phyloP scores from a whole-genome alignment of 1,284 basidiomycete species.

The Trametes hirsuta region DNA sequence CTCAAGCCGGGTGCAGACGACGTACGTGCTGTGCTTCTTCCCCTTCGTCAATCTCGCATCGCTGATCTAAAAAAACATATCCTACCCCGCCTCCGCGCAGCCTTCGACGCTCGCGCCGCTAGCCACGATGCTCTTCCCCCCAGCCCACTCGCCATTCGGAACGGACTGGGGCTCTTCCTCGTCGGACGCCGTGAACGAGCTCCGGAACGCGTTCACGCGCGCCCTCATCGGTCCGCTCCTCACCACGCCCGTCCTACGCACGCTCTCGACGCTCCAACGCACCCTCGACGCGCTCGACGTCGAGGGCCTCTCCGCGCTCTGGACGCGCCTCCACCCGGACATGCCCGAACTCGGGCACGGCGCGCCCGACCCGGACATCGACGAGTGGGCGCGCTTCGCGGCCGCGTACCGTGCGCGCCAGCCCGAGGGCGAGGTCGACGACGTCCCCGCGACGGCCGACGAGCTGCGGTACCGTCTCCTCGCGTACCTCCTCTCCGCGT shows the following conservation, averaged over 20 bases:
- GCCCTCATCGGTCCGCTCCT: slow-evolving; percentile 57
- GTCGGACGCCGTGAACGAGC: background rate
- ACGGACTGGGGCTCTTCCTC: background rate
- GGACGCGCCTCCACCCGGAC: slow-evolving; percentile 35
- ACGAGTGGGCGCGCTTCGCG: slow-evolving; percentile 32
- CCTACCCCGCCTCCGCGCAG: slow-evolving; percentile 5
- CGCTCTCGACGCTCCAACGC: slow-evolving; percentile 71
- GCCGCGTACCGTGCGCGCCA: slow-evolving; percentile 50
- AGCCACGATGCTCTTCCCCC: slow-evolving; percentile 16
- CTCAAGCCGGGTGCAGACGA: slow-evolving; percentile 53
- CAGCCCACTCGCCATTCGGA: background rate
- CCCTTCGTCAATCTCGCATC: background rate
- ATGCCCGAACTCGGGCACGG: slow-evolving; percentile 20
- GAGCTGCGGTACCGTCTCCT: slow-evolving; percentile 63
- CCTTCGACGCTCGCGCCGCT: slow-evolving; percentile 18
- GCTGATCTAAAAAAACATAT: background rate
- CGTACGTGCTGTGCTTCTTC: slow-evolving; percentile 44
- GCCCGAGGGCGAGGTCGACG: slow-evolving; percentile 12
- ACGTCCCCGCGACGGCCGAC: slow-evolving; percentile 37
- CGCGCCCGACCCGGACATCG: slow-evolving; percentile 29
- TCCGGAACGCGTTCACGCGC: slow-evolving; percentile 42
- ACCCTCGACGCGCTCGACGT: slow-evolving; percentile 83
- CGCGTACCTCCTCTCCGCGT: slow-evolving; percentile 86
- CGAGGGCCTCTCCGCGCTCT: slow-evolving; percentile 68
- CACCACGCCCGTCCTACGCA: slow-evolving; percentile 57